Evolutionary conservation across 1,284 basidiomycete genomes (phyloP).

Genomic region (Rhodotorula sp.): DNA sequence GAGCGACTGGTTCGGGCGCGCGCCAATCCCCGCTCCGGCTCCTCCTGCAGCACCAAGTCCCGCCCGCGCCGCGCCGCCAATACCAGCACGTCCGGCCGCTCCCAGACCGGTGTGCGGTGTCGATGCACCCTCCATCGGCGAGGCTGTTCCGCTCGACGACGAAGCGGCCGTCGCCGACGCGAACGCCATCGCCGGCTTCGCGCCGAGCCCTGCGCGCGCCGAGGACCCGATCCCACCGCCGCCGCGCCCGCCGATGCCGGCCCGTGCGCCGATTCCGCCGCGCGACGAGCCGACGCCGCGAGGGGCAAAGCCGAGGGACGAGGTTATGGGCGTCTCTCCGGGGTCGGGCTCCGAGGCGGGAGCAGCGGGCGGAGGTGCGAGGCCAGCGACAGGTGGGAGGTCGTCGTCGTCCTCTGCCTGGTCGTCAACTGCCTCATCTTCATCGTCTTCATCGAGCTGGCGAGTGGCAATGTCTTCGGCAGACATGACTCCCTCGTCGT

Average conservation of each 20-base stretch:
- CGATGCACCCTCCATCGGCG: conserved; percentile 1
- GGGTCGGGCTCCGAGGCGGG: conserved; percentile 53
- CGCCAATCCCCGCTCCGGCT: conserved; percentile 15
- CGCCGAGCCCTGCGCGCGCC: background rate
- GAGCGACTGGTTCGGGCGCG: conserved; percentile 17
- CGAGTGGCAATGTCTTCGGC: conserved; percentile 15
- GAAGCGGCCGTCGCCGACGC: background rate
- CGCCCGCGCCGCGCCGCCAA: no score
- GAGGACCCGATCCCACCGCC: background rate
- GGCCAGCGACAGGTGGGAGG: conserved; percentile 31
- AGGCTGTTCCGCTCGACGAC: conserved; percentile 1
- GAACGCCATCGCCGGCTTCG: background rate
- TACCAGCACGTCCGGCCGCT: background rate
- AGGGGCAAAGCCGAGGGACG: conserved; percentile 54
- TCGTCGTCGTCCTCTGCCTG: conserved; percentile 49
- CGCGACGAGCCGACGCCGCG: conserved; percentile 36
- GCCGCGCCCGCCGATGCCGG: background rate
- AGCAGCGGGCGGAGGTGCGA: conserved; percentile 49
- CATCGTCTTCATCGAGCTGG: conserved; percentile 43
- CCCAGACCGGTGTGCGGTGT: conserved; percentile 17
- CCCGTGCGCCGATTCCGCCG: conserved; percentile 3
- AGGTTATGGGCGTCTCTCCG: background rate
- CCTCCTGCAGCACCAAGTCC: background rate
- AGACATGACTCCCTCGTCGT: background rate
- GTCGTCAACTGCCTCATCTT: conserved; percentile 43